Percentiles rank a stretch among this genome's conserved stretches.
phyloP scores from a whole-genome alignment of 805 yeast genomes.

The Teunomyces pallodes region DNA sequence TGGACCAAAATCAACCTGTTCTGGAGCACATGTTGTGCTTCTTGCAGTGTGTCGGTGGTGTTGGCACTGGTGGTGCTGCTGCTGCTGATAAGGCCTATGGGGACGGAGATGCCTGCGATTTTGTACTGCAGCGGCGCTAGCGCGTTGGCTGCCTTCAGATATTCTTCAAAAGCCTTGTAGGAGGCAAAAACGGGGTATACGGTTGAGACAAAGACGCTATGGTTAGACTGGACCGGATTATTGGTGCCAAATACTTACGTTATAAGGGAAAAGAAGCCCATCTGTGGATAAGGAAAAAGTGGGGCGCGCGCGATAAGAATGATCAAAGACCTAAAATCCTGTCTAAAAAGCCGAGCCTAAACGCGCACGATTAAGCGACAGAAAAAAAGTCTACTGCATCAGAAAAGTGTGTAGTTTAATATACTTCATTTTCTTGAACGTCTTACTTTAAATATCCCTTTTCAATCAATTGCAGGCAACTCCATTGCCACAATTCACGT shows the following conservation, averaged over 20 bases:
- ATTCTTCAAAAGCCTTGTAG: slow-evolving; percentile 50
- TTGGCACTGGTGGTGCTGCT: no score
- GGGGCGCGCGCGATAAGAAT: slow-evolving; percentile 6
- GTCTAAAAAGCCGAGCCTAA: not conserved
- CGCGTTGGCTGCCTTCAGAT: slow-evolving; percentile 29
- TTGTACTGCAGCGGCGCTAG: slow-evolving; percentile 30
- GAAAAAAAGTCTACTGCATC: no score
- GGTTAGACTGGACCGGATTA: not conserved
- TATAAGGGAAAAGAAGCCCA: slow-evolving; percentile 6
- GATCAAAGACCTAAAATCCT: slow-evolving; percentile 1
- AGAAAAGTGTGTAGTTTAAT: no score
- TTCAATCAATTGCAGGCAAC: slow-evolving; percentile 4
- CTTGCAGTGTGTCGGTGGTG: slow-evolving; percentile 8
- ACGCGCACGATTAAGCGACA: no score
- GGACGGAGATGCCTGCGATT: slow-evolving; percentile 38
- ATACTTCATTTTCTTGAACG: no score
- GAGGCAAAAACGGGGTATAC: slow-evolving; percentile 62
- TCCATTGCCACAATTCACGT: slow-evolving; percentile 30
- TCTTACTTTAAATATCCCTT: no score
- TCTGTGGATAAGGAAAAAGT: not conserved
- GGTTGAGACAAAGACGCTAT: slow-evolving; percentile 40
- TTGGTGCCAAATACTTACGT: slow-evolving; percentile 4
- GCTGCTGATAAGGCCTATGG: slow-evolving; percentile 16
- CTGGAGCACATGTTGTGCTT: slow-evolving; percentile 14
- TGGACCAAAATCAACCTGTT: slow-evolving; percentile 27